A percentile compares a stretch with the other conserved stretches of the same genome.
Conservation (phyloP, 768 basidiomycete species). For the Suillus paluster region DNA sequence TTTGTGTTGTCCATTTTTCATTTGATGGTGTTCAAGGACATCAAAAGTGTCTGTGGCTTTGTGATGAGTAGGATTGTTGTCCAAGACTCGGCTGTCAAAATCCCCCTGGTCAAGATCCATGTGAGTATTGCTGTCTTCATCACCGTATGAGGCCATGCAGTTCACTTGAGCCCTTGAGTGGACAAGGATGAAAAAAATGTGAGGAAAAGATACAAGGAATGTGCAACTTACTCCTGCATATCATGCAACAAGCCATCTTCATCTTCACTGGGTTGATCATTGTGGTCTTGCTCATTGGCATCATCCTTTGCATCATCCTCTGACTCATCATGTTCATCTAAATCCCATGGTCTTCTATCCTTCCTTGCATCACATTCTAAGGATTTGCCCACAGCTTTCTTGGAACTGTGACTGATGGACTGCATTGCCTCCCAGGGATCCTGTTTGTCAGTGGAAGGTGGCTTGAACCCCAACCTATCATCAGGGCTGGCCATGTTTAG, state of each 20-base stretch:
- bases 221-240: not conserved
- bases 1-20: not conserved
- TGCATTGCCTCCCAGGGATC: not conserved
- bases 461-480: too few relatives aligned
- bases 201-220: not conserved
- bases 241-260: not conserved
- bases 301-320: not conserved
- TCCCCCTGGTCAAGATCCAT: not conserved
- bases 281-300: not conserved
- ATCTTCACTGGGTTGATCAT: not conserved
- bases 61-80: not conserved
- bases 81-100: not conserved
- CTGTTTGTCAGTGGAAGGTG: not conserved
- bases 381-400: not conserved
- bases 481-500: too few relatives aligned
- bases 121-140: not conserved
- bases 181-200: not conserved
- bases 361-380: not conserved
- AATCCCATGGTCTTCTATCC: not conserved
- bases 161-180: not conserved
- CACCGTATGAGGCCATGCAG: not conserved
- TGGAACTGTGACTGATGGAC: not conserved
- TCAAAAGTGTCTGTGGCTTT: not conserved
- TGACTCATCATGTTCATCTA: not conserved
- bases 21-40: not conserved